Conservation (phyloP, 768 basidiomycete genomes). For the Cubamyces lactineus region DNA sequence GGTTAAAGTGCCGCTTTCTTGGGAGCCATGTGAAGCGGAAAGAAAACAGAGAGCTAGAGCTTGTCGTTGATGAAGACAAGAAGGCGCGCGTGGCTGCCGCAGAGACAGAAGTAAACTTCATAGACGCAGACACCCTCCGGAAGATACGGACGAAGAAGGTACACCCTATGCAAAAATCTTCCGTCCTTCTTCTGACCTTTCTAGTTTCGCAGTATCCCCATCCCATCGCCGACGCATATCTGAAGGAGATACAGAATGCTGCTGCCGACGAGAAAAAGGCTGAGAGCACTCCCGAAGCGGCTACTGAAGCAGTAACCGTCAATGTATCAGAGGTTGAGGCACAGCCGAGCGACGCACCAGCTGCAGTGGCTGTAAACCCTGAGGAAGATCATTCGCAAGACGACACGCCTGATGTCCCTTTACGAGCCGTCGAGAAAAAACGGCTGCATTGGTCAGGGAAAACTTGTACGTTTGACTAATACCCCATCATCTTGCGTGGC, state of each 20-base stretch:
- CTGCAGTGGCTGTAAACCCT: neutral
- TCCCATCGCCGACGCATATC: slow-evolving; percentile 65
- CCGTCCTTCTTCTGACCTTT: neutral
- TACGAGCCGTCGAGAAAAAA: slow-evolving; percentile 82
- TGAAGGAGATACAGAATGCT: slow-evolving; percentile 50
- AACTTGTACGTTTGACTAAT: slow-evolving; percentile 61
- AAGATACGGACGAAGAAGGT: slow-evolving; percentile 73
- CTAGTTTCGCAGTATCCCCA: slow-evolving; percentile 55
- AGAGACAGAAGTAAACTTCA: slow-evolving; percentile 70
- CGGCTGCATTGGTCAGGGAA: slow-evolving; percentile 84
- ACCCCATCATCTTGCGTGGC: neutral
- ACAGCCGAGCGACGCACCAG: neutral
- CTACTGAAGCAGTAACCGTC: slow-evolving; percentile 4
- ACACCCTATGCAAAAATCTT: slow-evolving; percentile 11
- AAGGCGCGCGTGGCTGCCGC: slow-evolving; percentile 50
- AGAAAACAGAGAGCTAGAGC: slow-evolving; percentile 46
- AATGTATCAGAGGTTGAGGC: neutral
- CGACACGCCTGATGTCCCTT: slow-evolving; percentile 70
- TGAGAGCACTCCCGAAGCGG: slow-evolving; percentile 4
- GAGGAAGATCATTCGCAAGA: slow-evolving; percentile 37
- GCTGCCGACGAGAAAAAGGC: slow-evolving; percentile 21
- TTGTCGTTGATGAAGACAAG: slow-evolving; percentile 62
- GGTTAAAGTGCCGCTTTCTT: slow-evolving; percentile 91
- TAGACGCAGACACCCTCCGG: slow-evolving; percentile 59
- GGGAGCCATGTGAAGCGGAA: slow-evolving; percentile 68